A percentile compares a stretch with the other conserved stretches of the same genome.
These are phyloP conservation scores for Beauveria pseudobassiana DNA, from an alignment of 2,329 filamentous ascomycete species.

Conservation along the genomic window DNA sequence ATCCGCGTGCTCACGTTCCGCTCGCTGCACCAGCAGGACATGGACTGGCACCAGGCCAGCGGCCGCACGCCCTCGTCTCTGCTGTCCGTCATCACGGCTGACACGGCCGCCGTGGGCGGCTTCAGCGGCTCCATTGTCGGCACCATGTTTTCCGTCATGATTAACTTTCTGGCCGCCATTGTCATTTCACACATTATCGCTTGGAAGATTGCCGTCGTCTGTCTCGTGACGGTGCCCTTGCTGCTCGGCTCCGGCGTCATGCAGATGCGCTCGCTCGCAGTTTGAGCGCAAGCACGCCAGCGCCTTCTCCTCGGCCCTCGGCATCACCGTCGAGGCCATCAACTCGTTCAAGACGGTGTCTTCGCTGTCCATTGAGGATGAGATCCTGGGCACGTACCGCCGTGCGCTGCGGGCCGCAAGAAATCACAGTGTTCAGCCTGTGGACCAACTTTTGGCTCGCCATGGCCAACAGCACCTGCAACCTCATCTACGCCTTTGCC, in stretches of 20 bases:
- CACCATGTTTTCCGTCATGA: constrained; percentile 57
- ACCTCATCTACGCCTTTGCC: constrained; percentile 65
- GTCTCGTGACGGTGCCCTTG: constrained; percentile 60
- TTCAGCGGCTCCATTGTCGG: constrained; percentile 65
- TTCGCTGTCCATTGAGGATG: constrained; percentile 44
- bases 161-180: constrained; percentile 62
- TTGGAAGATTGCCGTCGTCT: constrained; percentile 71
- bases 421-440: constrained; percentile 40
- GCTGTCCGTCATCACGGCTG: constrained; percentile 61
- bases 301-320: constrained; percentile 56
- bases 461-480: constrained; percentile 52
- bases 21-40: constrained; percentile 56
- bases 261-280: constrained; percentile 53
- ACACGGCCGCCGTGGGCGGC: constrained; percentile 58
- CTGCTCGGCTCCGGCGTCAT: constrained; percentile 63
- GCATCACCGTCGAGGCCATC: constrained; percentile 60
- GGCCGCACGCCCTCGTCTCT: constrained; percentile 54
- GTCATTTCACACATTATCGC: constrained; percentile 63
- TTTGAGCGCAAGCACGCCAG: constrained; percentile 57
- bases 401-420: constrained; percentile 44
- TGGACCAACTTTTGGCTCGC: constrained; percentile 54
- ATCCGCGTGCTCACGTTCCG: constrained; percentile 58
- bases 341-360: constrained; percentile 58
- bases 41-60: constrained; percentile 64
- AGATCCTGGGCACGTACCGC: constrained; percentile 45